A percentile compares a stretch with the other conserved stretches of the same genome.
Conservation (phyloP, 1,284 basidiomycete species). For the Fomitopsis betulina region DNA sequence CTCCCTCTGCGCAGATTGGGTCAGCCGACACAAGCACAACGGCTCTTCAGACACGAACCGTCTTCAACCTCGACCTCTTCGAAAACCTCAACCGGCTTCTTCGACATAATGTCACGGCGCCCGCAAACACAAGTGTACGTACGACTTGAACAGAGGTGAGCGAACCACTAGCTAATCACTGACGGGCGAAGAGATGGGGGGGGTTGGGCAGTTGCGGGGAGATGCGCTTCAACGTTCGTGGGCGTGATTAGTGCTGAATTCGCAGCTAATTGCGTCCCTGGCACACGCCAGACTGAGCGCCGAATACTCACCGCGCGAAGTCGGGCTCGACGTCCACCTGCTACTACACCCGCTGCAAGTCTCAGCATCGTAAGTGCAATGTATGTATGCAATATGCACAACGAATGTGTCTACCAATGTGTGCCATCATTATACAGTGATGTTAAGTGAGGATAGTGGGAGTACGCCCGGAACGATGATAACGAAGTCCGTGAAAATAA, state of each 20-base stretch:
- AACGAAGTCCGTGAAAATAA: neutral
- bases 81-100: slow-evolving; percentile 13
- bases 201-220: neutral
- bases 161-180: too few species aligned
- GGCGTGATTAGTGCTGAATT: slow-evolving; percentile 16
- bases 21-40: neutral
- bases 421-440: neutral
- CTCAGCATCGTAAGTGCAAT: neutral
- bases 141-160: neutral
- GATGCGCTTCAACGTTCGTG: slow-evolving; percentile 15
- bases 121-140: neutral
- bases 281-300: neutral
- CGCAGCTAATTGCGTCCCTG: neutral
- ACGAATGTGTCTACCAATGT: neutral
- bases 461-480: neutral
- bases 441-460: neutral
- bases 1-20: slow-evolving; percentile 9
- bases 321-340: neutral
- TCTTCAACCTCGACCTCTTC: slow-evolving; percentile 16
- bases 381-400: neutral
- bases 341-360: neutral
- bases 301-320: slow-evolving; percentile 2
- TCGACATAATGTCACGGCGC: slow-evolving; percentile 12
- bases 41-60: neutral
- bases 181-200: neutral